Evolutionary conservation across 176 grass and related monocot genomes (phyloP), one percentile per base, ranked within the genome.

Genomic region (Carex kokanica): DNA sequence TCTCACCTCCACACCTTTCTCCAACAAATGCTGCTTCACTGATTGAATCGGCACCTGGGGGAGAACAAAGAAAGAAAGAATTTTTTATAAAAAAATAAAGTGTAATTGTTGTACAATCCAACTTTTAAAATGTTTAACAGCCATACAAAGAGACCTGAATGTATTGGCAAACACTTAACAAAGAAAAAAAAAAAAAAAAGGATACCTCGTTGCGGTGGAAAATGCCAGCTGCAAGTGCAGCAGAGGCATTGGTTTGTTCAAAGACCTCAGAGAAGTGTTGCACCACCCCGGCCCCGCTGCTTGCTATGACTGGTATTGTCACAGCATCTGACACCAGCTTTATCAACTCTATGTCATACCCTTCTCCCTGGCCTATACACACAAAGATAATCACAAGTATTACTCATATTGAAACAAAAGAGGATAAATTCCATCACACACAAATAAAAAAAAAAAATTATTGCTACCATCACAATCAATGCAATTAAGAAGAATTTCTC

Each of bases 381-480:
- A 3, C 43, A 80, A 86, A 45, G 16, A 79, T 79, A 84, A 92
- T 60, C 55, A 7, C 73, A 86, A 21, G 18, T 73, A 85, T 15
- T 79, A 86, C 77, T 87, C 51, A 70, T 78, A 78, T 3, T 32
- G 25, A 55, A 78, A 55, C 14, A 29, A 78, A 27, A 78, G 13
- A 55, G 36, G 36, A 45, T 7, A 14, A 66, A 71, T 71, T 32
- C 16, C 31, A 40, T 71, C 32, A 16, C 8, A n/a, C 73, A 56
- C 21, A 54, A 15, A 78, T 7, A 62, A 78, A 25, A 45, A 20
- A 16, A 36, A 61, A 65, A 34, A 13, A 65, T 25, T 53, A 55
- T 87, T 79, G 68, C 81, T 95, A 99, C 93, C 96, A 81, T 99
- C 93, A 93, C 96, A 99, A 87, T 95, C 96, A 62, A 99, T 93